Evolutionary conservation across 768 basidiomycete genomes (phyloP), one percentile per base, ranked within the genome.

Genomic region (Agrocybe chaxingu): DNA sequence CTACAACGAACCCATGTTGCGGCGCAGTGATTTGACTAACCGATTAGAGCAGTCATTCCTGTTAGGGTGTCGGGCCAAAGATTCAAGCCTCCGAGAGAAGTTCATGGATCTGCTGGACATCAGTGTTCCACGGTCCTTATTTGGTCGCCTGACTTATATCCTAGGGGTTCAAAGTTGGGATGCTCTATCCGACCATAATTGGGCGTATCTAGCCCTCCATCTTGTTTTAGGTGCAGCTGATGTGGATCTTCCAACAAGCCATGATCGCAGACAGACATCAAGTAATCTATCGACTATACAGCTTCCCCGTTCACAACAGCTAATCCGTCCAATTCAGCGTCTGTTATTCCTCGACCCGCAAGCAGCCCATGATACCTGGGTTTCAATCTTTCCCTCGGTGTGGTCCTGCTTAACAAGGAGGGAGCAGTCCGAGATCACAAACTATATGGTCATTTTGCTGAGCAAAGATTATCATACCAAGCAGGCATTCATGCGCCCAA

Each of bases 131-230:
- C 82, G 88, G 32, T 86, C 88, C 1, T 76, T 97, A 8, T 81
- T 82, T 51, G 84, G 79, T 52, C 87, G 97, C 24, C 67, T 99
- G 42, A 86, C 88, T 36, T 98, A 95, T 66, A 84, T 98, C 55
- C 74, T 96, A 35, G 93, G 89, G 19, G 87, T 95, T 11, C 96
- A 98, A 67, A 92, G 78, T 59, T 99, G 97, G 97, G 97, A 98
- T 50, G 81, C 86, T 1, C 69, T 99, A 13, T 83, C 90, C 2
- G 93, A 96, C 53, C 82, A 89, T 48, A 92, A 97, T 60, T 99
- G 97, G 97, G 86, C 95, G 32, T 86, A 89, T 57, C 78, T 98
- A 13, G 92, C 94, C 11, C 73, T 98, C 24, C 89, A 96, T 61
- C 82, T 98, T 32, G 71, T 98, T 7, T 79, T 98, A 12, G 90